Evolutionary conservation across 2,329 filamentous ascomycete species (phyloP), one percentile per base, ranked within the genome.

Genomic region (Anthostomella pinea): DNA sequence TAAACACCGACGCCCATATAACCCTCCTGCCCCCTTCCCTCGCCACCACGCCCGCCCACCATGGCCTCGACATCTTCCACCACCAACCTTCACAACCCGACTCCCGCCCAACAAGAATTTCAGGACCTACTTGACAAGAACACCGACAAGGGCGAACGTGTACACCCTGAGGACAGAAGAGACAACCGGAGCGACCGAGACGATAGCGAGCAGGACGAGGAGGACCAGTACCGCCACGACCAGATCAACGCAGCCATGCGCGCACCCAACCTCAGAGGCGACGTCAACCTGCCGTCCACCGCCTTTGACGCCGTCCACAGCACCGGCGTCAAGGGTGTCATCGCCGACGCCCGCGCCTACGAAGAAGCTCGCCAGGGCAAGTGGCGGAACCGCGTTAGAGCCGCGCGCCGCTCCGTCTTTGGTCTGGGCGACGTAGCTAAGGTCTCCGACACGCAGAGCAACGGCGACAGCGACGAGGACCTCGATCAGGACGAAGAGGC

Each of bases 301-400:
- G 73, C 70, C 38, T 83, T 83, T 54, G 78, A 86, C 59, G 78
- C 69, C 35, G 81, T 83, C 39, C 76, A 79, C 48, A 81, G 85
- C 50, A 91, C 86, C 3, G 87, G 87, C 30, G 86, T 89, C 50
- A 91, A 91, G 69, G 87, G 87, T 45, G 87, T 93, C 62, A 91
- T 93, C 56, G 85, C 86, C 52, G 87, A 93, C 58, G 87, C 87
- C 23, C 75, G 85, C 54, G 80, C 81, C 54, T 91, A 84, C 62
- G 83, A 87, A 65, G 72, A 77, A 53, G 83, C 84, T 9, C 72
- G 74, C 49, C 72, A 72, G 54, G 65, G 56, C 51, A 77, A 75
- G 46, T 78, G 73, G 69, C 68, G 67, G 52, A 69, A 64, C 56
- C 69, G 68, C 35, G 72, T 75, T 39, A 68, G 68, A 43, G 67